Percentiles rank a stretch among this genome's conserved stretches.
Conservation (phyloP, 2,329 filamentous ascomycete species). For the Zasmidium angulare region DNA sequence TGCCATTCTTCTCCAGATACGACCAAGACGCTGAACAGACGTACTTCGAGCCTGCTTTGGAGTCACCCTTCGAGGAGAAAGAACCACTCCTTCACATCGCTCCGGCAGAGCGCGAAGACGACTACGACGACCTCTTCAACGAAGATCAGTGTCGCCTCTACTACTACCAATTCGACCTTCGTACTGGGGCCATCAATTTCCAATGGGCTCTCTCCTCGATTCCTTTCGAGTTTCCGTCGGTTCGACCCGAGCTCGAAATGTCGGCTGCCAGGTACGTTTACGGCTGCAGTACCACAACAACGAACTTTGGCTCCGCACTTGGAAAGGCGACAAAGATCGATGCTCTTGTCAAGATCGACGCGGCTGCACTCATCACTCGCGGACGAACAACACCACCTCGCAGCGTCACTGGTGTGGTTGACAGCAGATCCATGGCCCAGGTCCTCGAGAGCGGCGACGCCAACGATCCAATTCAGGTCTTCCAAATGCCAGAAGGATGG, state of each 20-base stretch:
- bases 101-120: constrained; percentile 7
- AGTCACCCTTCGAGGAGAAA: constrained; percentile 30
- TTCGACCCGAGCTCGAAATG: constrained; percentile 59
- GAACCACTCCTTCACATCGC: constrained; percentile 26
- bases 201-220: constrained; percentile 66
- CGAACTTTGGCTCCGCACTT: constrained; percentile 59
- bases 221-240: constrained; percentile 67
- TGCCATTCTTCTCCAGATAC: constrained; percentile 50
- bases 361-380: constrained; percentile 51
- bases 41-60: constrained; percentile 28
- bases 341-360: constrained; percentile 63
- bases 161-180: constrained; percentile 63
- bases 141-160: constrained; percentile 69
- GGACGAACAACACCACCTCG: constrained; percentile 42
- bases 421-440: constrained; percentile 55
- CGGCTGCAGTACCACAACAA: constrained; percentile 61
- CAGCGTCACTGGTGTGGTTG: constrained; percentile 61
- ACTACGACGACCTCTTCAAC: constrained; percentile 41
- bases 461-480: constrained; percentile 56
- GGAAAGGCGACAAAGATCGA: constrained; percentile 68
- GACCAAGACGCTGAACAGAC: constrained; percentile 33
- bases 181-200: constrained; percentile 48
- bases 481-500: constrained; percentile 60
- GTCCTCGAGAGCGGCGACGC: constrained; percentile 49
- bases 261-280: constrained; percentile 61